Conservation (phyloP, 1,284 basidiomycete genomes). For the Trametes polyzona region DNA sequence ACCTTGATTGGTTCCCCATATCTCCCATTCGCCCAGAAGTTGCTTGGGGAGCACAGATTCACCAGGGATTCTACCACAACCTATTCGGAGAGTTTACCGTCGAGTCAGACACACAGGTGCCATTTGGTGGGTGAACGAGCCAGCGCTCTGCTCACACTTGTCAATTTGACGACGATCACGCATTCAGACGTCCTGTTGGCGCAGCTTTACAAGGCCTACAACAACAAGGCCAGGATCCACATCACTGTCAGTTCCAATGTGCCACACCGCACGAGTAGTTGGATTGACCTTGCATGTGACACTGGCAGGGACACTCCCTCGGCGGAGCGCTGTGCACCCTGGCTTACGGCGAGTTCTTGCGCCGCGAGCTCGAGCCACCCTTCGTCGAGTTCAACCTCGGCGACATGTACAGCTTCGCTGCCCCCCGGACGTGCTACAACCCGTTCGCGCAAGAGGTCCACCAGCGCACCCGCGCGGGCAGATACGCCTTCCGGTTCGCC, state of each 20-base stretch:
- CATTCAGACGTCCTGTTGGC: conserved; percentile 3
- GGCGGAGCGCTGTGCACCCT: conserved; percentile 12
- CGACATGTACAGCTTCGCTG: conserved; percentile 11
- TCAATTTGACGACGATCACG: no score
- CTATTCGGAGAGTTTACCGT: conserved; percentile 9
- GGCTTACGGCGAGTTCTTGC: conserved; percentile 16
- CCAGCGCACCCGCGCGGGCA: background rate
- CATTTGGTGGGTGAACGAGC: conserved; percentile 12
- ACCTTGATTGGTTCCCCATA: conserved; percentile 4
- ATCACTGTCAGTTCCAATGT: background rate
- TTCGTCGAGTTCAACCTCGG: conserved; percentile 8
- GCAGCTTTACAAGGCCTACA: conserved; percentile 1
- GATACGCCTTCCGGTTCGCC: conserved; percentile 8
- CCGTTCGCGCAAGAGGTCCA: conserved; percentile 8
- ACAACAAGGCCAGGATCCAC: background rate
- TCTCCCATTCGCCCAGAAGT: background rate
- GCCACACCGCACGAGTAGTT: no score
- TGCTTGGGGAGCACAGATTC: conserved; percentile 4
- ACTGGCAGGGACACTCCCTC: conserved; percentile 18
- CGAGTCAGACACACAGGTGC: background rate
- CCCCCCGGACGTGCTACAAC: background rate
- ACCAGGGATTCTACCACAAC: conserved; percentile 12
- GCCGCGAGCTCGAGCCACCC: background rate
- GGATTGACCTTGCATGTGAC: no score
- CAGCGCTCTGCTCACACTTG: no score